phyloP scores from a whole-genome alignment of 495 filamentous ascomycete species.

The Lichenothelia convexa region DNA sequence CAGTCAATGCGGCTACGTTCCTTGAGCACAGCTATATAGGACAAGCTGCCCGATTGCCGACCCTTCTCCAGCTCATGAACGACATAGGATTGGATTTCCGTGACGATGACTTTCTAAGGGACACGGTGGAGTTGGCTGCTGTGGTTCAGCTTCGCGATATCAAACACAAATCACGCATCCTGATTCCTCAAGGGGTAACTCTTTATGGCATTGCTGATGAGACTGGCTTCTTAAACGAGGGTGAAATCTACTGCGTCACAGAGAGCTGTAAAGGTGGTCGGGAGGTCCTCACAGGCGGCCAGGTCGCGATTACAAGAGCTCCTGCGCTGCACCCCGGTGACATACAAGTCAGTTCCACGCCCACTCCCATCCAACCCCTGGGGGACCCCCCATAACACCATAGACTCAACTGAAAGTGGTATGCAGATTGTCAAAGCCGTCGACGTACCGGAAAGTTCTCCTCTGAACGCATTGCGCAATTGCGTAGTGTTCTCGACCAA shows the following conservation, averaged over 20 bases:
- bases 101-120: conserved; percentile 43
- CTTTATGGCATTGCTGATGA: conserved; percentile 75
- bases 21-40: conserved; percentile 37
- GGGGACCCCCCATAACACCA: too few species aligned
- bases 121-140: conserved; percentile 43
- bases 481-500: conserved; percentile 60
- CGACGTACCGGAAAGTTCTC: conserved; percentile 36
- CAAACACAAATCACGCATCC: conserved; percentile 61
- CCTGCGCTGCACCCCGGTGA: conserved; percentile 71
- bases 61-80: conserved; percentile 36
- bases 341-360: too few species aligned
- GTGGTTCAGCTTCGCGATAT: conserved; percentile 47
- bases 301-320: conserved; percentile 45
- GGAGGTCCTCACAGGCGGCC: conserved; percentile 11
- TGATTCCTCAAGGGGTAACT: conserved; percentile 44
- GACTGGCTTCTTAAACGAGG: conserved; percentile 45
- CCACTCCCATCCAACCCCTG: too few species aligned
- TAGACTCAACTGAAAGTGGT: too few species aligned
- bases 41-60: conserved; percentile 33
- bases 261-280: conserved; percentile 16
- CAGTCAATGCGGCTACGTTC: conserved; percentile 42
- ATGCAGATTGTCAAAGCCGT: conserved; percentile 32
- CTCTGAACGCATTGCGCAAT: conserved; percentile 41
- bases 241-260: conserved; percentile 42
- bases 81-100: conserved; percentile 39